A percentile compares a stretch with the other conserved stretches of the same genome.
phyloP scores from a whole-genome alignment of 805 yeast species.

The Schizosaccharomyces lindneri region DNA sequence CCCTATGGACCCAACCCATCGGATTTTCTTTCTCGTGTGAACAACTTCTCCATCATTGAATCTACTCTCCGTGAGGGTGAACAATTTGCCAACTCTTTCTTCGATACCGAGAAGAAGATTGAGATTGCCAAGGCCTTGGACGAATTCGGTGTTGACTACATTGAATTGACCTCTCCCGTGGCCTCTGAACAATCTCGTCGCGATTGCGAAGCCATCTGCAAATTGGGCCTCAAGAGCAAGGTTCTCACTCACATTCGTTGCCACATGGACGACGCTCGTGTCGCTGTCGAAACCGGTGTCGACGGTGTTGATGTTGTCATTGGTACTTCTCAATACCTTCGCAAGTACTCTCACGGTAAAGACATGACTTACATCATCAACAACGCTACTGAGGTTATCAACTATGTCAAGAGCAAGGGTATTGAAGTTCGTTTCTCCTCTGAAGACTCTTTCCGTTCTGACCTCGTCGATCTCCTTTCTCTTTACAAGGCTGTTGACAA shows the following conservation, averaged over 20 bases:
- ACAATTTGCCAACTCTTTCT: conserved; percentile 93
- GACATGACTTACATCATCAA: conserved; percentile 95
- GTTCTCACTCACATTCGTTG: conserved; percentile 91
- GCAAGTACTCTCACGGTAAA: conserved; percentile 91
- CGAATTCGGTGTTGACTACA: conserved; percentile 94
- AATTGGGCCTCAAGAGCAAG: conserved; percentile 85
- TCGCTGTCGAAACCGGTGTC: conserved; percentile 95
- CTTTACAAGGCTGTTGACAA: conserved; percentile 90
- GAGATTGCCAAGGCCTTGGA: conserved; percentile 93
- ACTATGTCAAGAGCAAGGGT: conserved; percentile 87
- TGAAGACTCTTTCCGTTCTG: conserved; percentile 93
- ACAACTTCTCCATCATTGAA: conserved; percentile 74
- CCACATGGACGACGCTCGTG: conserved; percentile 95
- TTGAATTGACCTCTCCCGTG: conserved; percentile 91
- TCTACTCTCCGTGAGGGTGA: conserved; percentile 95
- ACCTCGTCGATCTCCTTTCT: conserved; percentile 79
- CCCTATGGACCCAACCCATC: conserved; percentile 94
- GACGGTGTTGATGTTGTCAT: conserved; percentile 97
- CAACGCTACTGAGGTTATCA: conserved; percentile 87
- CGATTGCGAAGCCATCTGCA: conserved; percentile 96
- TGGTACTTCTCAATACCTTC: conserved; percentile 85
- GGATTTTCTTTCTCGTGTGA: conserved; percentile 73
- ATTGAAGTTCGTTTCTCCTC: conserved; percentile 91
- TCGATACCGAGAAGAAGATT: conserved; percentile 78
- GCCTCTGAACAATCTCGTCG: conserved; percentile 80